These are phyloP conservation scores for Pleurotus platypus DNA, from an alignment of 768 basidiomycete species.

Conservation along the genomic window DNA sequence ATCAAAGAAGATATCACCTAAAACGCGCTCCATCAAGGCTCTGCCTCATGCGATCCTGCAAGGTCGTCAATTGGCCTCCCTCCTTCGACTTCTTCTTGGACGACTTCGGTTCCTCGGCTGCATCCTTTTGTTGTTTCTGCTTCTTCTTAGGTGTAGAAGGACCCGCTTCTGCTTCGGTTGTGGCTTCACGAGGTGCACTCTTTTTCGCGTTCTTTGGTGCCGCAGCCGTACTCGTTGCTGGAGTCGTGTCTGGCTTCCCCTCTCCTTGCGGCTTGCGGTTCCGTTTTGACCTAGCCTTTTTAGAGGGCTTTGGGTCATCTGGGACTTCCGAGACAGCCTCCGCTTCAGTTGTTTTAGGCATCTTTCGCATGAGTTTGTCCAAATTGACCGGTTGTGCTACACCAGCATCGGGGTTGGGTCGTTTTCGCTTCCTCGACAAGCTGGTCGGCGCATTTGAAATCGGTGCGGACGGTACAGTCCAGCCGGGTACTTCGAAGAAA, in stretches of 20 bases:
- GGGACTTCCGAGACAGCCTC: background rate
- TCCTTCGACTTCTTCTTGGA: no score
- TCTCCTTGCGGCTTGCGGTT: no score
- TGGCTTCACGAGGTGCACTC: background rate
- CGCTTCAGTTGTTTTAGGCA: constrained; percentile 11
- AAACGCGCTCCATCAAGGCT: constrained; percentile 86
- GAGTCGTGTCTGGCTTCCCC: no score
- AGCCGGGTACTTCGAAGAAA: constrained; percentile 68
- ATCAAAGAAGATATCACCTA: constrained; percentile 44
- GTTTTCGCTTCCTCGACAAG: constrained; percentile 54
- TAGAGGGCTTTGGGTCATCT: no score
- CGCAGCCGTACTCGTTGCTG: no score
- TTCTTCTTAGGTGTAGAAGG: constrained; percentile 15
- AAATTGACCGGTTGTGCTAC: constrained; percentile 22
- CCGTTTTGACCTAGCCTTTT: no score
- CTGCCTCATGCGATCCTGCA: constrained; percentile 78
- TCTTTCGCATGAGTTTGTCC: constrained; percentile 20
- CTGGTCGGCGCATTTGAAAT: constrained; percentile 27
- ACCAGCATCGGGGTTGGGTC: constrained; percentile 16
- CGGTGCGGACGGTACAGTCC: constrained; percentile 49
- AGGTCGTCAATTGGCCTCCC: constrained; percentile 46
- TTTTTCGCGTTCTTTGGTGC: background rate
- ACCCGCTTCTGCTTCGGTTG: background rate
- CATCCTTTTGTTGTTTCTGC: constrained; percentile 11
- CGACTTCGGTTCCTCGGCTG: background rate